These are phyloP conservation scores for Rhodotorula graminis DNA, from an alignment of 768 basidiomycete genomes.

Conservation along the genomic window DNA sequence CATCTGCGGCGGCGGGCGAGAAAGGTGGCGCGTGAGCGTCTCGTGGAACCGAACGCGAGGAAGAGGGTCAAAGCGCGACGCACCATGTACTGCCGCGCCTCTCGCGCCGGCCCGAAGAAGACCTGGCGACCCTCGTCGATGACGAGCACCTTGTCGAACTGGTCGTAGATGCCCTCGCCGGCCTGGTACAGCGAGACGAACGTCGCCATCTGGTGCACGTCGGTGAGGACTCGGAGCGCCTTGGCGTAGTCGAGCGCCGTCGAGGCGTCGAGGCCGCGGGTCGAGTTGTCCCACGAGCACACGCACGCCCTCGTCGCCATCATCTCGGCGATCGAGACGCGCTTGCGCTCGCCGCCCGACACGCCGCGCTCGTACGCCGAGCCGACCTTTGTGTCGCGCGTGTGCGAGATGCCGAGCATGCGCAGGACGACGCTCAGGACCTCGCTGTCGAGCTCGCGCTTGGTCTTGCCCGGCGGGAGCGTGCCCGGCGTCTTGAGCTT, in stretches of 20 bases:
- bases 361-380: constrained; percentile 51
- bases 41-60: no score
- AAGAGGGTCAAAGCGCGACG: not conserved
- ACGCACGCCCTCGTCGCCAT: constrained; percentile 48
- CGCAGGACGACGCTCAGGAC: constrained; percentile 51
- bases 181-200: constrained; percentile 85
- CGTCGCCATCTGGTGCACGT: constrained; percentile 66
- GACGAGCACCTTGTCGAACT: constrained; percentile 77
- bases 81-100: constrained; percentile 63
- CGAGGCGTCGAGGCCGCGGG: constrained; percentile 66
- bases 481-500: constrained; percentile 52
- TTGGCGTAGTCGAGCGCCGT: constrained; percentile 82
- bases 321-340: constrained; percentile 51
- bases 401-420: constrained; percentile 57
- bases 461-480: constrained; percentile 24
- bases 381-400: constrained; percentile 50
- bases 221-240: constrained; percentile 73
- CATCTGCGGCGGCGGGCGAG: constrained; percentile 51
- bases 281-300: constrained; percentile 54
- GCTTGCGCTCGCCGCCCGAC: constrained; percentile 52
- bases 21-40: not conserved
- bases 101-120: constrained; percentile 62
- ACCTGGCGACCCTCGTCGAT: constrained; percentile 69
- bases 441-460: constrained; percentile 45
- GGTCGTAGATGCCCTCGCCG: constrained; percentile 56